Evolutionary conservation across 163 green algal species (phyloP), one percentile per base, ranked within the genome.

Genomic region (Trebouxiophyceae sp.): DNA sequence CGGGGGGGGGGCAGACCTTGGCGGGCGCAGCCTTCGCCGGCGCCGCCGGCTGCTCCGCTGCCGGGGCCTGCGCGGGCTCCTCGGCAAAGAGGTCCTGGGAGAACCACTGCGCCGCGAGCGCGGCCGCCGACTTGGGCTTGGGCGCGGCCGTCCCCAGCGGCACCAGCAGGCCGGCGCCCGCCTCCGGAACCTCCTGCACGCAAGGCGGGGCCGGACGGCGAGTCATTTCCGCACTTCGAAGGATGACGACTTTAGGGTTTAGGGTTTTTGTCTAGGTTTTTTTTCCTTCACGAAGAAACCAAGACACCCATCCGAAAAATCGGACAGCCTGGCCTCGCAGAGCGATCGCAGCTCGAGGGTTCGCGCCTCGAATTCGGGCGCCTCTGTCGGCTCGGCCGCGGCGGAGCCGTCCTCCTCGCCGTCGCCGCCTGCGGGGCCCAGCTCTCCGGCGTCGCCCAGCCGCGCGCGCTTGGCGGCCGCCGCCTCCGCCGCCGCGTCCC

Each of bases 61-160:
- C n/a, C n/a, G n/a, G n/a, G n/a, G n/a, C n/a, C n/a, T n/a, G n/a
- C n/a, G n/a, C n/a, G n/a, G n/a, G n/a, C n/a, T n/a, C n/a, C n/a
- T n/a, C n/a, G n/a, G n/a, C n/a, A n/a, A 98, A 98, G 22, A 97
- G 54, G 65, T 95, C 87, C 75, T 97, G 91, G 19, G 79, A 78
- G 71, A 98, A 98, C 93, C 93, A 98, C 76, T 96, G 86, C 5
- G 79, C 75, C 3, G 85, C 86, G 28, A 88, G 76, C 1, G 86
- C 86, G 24, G 76, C 77, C 1, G 67, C 71, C 12, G 57, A 82
- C 19, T 69, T 77, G 1, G 81, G 57, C 16, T 85, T 71, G 1
- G 86, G 85, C n/a, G 67, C 73, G 0, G 72, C 57, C 23, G 66
- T 33, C 54, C 96, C 89, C 63, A 97, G 78, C 45, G 58, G 34